Evolutionary conservation across 2,329 filamentous ascomycete genomes (phyloP), one percentile per base, ranked within the genome.

Genomic region (Dactylonectria estremocensis): DNA sequence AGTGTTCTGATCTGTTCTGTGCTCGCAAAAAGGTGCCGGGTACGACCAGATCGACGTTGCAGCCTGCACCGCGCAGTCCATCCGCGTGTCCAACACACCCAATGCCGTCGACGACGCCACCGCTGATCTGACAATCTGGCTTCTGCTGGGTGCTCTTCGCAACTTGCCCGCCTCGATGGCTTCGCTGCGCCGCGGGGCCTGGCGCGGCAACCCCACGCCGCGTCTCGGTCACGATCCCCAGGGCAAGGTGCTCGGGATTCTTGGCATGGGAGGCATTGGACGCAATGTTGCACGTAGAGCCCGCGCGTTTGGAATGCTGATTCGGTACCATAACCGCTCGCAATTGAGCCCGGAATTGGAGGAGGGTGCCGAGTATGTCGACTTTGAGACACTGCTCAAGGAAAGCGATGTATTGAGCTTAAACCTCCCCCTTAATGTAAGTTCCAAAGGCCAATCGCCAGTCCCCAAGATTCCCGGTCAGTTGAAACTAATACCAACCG

Each of bases 201-300:
- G 93, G 92, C 86, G 89, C 59, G 92, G 92, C 4, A 78, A 80
- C 5, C 83, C 85, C 3, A 79, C 83, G 7, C 86, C 88, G 1
- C 85, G 90, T 1, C 82, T 90, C 6, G 94, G 93, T 13, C 92
- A 93, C 77, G 93, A 96, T 76, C 93, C 93, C 1, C 86, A 93
- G 79, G 93, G 92, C 40, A 96, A 95, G 80, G 83, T 91, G 1
- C 85, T 97, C 5, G 94, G 94, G 0, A 94, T 97, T 67, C 79
- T 97, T 46, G 94, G 94, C 7, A 95, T 96, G 93, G 94, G 94
- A 20, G 93, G 94, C 2, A 96, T 97, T 68, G 94, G 94, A 0
- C 85, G 91, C 40, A 94, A 94, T 76, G 81, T 96, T 74, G 93
- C 92, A 77, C 88, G 84, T 77, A 95, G 95, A 80, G 92, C 91